A percentile compares a stretch with the other conserved stretches of the same genome.
These are phyloP conservation scores for Saturnispora saitoi DNA, from an alignment of 805 yeast species.

Conservation along the genomic window DNA sequence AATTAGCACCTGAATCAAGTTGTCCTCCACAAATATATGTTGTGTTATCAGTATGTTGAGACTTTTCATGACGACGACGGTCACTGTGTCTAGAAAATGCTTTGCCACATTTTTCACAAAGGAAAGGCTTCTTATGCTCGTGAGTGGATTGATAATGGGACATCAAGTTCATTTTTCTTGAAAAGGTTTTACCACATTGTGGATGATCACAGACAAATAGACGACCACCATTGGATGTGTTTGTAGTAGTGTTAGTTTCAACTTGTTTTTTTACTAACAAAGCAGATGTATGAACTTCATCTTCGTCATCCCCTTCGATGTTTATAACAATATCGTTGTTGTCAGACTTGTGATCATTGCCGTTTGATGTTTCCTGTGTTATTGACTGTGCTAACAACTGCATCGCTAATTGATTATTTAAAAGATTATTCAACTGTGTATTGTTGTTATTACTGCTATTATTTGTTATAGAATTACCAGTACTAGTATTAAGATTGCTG, in stretches of 20 bases:
- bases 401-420: conserved; percentile 4
- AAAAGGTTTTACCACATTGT: conserved; percentile 25
- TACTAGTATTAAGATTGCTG: no score
- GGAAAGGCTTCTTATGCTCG: conserved; percentile 28
- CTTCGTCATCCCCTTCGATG: background rate
- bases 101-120: conserved; percentile 24
- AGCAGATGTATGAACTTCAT: background rate
- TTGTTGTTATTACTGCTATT: background rate
- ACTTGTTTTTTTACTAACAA: background rate
- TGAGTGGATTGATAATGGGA: conserved; percentile 29
- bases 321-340: no score
- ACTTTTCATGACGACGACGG: conserved; percentile 28
- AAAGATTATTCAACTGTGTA: background rate
- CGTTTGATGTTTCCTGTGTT: background rate
- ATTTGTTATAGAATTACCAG: no score
- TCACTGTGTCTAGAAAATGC: conserved; percentile 30
- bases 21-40: conserved; percentile 26
- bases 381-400: conserved; percentile 7
- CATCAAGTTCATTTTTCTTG: conserved; percentile 28
- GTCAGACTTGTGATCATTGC: background rate
- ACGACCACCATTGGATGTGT: conserved; percentile 4
- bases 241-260: background rate
- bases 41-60: conserved; percentile 23
- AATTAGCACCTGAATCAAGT: conserved; percentile 21
- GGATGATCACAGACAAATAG: conserved; percentile 22